Percentiles rank a stretch among this genome's conserved stretches.
phyloP scores from a whole-genome alignment of 2,329 filamentous ascomycete genomes.

The Boeremia lycopersici region DNA sequence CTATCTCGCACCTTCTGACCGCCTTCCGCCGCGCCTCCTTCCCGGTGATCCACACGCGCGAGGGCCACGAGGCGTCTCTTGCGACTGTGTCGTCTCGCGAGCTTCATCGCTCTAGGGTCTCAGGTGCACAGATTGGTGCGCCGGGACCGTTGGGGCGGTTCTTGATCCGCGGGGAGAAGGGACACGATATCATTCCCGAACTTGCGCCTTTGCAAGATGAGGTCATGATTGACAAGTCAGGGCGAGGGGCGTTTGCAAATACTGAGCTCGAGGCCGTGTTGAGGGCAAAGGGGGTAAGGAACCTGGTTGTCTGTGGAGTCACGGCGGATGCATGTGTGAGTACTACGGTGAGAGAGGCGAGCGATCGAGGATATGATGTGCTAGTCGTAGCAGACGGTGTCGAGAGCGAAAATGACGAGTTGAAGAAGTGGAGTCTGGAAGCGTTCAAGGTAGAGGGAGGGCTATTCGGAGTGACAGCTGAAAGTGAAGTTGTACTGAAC shows the following conservation, averaged over 20 bases:
- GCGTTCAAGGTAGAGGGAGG: constrained; percentile 36
- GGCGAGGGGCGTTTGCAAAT: constrained; percentile 59
- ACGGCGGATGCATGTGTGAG: constrained; percentile 63
- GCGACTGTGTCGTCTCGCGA: constrained; percentile 64
- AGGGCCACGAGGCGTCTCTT: constrained; percentile 61
- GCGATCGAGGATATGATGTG: constrained; percentile 62
- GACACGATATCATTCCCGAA: constrained; percentile 64
- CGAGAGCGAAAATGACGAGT: constrained; percentile 35
- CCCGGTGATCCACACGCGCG: constrained; percentile 57
- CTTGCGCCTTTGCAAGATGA: constrained; percentile 56
- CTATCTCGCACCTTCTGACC: constrained; percentile 49
- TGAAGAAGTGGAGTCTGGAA: constrained; percentile 40
- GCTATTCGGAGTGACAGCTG: constrained; percentile 35
- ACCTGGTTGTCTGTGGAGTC: constrained; percentile 60
- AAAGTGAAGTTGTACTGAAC: constrained; percentile 28
- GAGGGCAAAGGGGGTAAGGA: constrained; percentile 57
- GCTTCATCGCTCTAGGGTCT: constrained; percentile 59
- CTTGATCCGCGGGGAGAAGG: constrained; percentile 62
- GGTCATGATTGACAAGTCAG: constrained; percentile 61
- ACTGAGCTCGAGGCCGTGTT: constrained; percentile 61
- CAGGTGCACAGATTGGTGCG: constrained; percentile 58
- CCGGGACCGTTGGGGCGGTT: constrained; percentile 63
- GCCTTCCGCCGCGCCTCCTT: constrained; percentile 50
- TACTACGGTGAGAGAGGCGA: constrained; percentile 62
- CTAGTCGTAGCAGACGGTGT: constrained; percentile 58